Conservation (phyloP, 352 stramenopile species). For the Phytopythium sindhum region DNA sequence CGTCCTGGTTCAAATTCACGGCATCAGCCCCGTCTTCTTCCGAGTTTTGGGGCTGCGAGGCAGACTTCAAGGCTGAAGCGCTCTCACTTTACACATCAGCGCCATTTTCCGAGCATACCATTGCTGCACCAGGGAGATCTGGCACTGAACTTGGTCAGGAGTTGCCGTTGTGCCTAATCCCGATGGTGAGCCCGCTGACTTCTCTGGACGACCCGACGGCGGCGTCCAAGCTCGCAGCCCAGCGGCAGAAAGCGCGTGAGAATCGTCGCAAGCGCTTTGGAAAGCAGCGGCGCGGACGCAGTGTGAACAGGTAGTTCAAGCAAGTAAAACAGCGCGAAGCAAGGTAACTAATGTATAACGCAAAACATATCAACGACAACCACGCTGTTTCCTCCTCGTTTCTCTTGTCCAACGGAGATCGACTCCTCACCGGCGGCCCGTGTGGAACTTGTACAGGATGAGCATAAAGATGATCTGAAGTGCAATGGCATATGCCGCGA, state of each 20-base stretch:
- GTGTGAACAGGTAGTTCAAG: neutral
- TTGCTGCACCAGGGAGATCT: neutral
- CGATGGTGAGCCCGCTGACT: constrained; percentile 59
- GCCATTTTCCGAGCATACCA: neutral
- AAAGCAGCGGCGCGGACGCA: neutral
- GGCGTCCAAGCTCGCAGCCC: constrained; percentile 42
- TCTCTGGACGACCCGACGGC: constrained; percentile 66
- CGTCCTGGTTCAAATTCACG: constrained; percentile 46
- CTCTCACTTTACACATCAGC: neutral
- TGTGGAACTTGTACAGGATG: constrained; percentile 64
- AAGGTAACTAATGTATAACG: no score
- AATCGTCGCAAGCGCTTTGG: constrained; percentile 6
- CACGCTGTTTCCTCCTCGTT: no score
- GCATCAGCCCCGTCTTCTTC: neutral
- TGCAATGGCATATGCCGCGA: constrained; percentile 23
- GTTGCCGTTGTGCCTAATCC: constrained; percentile 61
- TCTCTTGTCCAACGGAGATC: no score
- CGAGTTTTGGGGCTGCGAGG: neutral
- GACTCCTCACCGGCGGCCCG: constrained; percentile 27
- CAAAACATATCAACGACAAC: no score
- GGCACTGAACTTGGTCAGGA: constrained; percentile 20
- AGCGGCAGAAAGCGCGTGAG: constrained; percentile 36
- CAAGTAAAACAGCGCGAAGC: no score
- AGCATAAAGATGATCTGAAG: constrained; percentile 38
- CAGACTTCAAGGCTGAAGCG: neutral